phyloP scores from a whole-genome alignment of 2,329 filamentous ascomycete species.

The Alternaria sp. region DNA sequence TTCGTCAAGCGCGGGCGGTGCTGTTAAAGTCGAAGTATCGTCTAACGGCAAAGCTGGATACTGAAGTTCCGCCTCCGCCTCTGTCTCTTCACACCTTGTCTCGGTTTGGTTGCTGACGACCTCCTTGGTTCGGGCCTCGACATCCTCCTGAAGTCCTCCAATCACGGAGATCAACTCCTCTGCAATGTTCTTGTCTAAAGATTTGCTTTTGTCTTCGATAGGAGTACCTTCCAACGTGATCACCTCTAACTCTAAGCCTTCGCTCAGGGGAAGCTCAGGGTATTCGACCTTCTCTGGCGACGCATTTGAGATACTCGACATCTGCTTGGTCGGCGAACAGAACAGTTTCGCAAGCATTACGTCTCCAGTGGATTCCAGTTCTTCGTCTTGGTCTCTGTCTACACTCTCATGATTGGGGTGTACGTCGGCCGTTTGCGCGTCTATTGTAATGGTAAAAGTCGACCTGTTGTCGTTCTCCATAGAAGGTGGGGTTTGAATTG shows the following conservation, averaged over 20 bases:
- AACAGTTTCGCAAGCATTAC: constrained; percentile 35
- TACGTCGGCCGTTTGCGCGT: constrained; percentile 23
- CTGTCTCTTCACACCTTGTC: not conserved
- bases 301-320: not conserved
- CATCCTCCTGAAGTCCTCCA: not conserved
- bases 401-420: constrained; percentile 19
- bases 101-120: not conserved
- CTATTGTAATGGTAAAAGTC: constrained; percentile 32
- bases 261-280: constrained; percentile 26
- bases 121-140: not conserved
- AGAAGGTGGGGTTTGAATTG: not conserved
- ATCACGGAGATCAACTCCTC: not conserved
- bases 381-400: constrained; percentile 7
- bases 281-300: constrained; percentile 28
- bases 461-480: constrained; percentile 16
- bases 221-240: not conserved
- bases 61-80: constrained; percentile 8
- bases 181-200: not conserved
- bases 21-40: not conserved
- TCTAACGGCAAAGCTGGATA: constrained; percentile 27
- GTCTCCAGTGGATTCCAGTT: constrained; percentile 23
- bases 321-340: constrained; percentile 30
- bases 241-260: constrained; percentile 2
- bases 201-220: not conserved
- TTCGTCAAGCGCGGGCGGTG: constrained; percentile 4